Percentiles rank a stretch among this genome's conserved stretches.
Conservation (phyloP, 306 rosid species). For the Herpetospermum pedunculosum region DNA sequence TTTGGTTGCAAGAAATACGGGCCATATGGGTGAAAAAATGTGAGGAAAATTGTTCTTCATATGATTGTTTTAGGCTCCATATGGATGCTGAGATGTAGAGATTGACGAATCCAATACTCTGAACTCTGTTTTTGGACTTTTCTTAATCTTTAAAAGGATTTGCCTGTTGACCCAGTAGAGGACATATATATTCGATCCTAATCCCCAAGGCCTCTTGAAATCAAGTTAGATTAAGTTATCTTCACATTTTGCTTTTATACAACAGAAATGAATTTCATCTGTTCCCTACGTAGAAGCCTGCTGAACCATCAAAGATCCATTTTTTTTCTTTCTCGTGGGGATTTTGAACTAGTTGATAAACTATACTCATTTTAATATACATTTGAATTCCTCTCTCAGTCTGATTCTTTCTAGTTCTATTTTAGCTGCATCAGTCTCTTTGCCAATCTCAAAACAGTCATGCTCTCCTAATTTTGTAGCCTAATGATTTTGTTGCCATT, state of each 20-base stretch:
- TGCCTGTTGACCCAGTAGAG: neutral
- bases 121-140: neutral
- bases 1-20: neutral
- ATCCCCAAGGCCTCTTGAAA: neutral
- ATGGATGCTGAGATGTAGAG: neutral
- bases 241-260: neutral
- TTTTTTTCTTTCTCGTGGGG: neutral
- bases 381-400: neutral
- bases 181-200: neutral
- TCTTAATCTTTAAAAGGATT: neutral
- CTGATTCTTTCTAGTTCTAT: neutral
- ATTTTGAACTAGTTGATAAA: neutral
- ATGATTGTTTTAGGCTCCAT: neutral
- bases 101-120: neutral
- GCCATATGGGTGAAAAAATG: neutral
- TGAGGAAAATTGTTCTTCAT: neutral
- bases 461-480: neutral
- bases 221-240: neutral
- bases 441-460: neutral
- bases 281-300: too few relatives aligned
- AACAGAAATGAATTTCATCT: neutral
- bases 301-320: neutral
- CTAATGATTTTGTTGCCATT: neutral
- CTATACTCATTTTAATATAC: neutral
- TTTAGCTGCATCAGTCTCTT: neutral